These are phyloP conservation scores for Dactylellina sp. DNA, from an alignment of 2,329 filamentous ascomycete genomes.

Conservation along the genomic window DNA sequence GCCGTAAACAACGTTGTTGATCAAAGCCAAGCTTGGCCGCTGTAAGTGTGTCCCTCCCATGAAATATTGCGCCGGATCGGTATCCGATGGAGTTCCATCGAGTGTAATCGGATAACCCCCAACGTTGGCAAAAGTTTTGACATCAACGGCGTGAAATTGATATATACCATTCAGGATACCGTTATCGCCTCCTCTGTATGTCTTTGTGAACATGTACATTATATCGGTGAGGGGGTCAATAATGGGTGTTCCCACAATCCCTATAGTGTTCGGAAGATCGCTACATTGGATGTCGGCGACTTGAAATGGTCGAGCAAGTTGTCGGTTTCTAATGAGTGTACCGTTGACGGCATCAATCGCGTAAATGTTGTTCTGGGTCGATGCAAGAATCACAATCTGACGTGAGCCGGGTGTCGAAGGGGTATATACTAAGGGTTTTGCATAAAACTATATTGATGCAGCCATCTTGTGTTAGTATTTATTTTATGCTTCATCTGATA, in stretches of 20 bases:
- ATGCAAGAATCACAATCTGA: conserved; percentile 64
- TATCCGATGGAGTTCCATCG: conserved; percentile 66
- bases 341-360: conserved; percentile 65
- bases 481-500: not conserved
- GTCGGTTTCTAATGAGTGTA: conserved; percentile 63
- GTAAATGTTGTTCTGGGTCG: conserved; percentile 64
- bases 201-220: conserved; percentile 66
- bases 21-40: conserved; percentile 66
- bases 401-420: conserved; percentile 62
- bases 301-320: conserved; percentile 67
- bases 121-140: conserved; percentile 64
- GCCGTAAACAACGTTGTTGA: conserved; percentile 67
- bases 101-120: conserved; percentile 67
- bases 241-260: conserved; percentile 66
- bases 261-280: conserved; percentile 67
- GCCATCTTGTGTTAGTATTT: not conserved
- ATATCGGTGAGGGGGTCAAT: conserved; percentile 67
- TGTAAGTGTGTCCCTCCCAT: conserved; percentile 69
- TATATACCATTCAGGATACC: conserved; percentile 61
- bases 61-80: conserved; percentile 68
- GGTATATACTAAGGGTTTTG: conserved; percentile 67
- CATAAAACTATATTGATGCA: conserved; percentile 64
- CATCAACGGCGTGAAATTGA: conserved; percentile 61
- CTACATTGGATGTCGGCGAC: conserved; percentile 67
- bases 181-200: conserved; percentile 62